These are phyloP conservation scores for Adansonia gregorii DNA, from an alignment of 441 rosid species.

Conservation along the genomic window DNA sequence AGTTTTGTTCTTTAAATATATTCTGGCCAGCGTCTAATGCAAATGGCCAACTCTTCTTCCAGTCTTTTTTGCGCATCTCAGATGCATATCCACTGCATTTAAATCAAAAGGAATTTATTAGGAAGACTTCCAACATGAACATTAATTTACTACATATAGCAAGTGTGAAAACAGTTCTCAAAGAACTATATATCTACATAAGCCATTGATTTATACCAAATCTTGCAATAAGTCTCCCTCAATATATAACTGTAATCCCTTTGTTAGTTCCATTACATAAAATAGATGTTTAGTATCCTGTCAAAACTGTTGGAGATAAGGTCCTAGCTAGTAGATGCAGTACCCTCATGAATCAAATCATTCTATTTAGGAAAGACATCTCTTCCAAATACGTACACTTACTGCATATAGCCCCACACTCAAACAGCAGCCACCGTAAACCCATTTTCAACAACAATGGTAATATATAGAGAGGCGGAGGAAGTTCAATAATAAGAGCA, in stretches of 20 bases:
- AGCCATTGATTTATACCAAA: not conserved
- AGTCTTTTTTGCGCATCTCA: slow-evolving; percentile 64
- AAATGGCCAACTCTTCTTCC: slow-evolving; percentile 79
- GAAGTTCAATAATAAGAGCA: slow-evolving; percentile 21
- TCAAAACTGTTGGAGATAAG: not conserved
- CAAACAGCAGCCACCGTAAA: not conserved
- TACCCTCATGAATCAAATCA: not conserved
- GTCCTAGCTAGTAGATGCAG: not conserved
- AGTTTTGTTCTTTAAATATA: slow-evolving; percentile 42
- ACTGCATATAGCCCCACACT: not conserved
- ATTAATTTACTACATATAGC: not conserved
- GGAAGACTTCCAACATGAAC: slow-evolving; percentile 22
- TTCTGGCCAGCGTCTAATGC: slow-evolving; percentile 39
- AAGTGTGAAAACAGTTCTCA: slow-evolving; percentile 6
- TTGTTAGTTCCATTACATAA: not conserved
- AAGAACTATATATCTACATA: not conserved
- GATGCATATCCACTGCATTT: slow-evolving; percentile 81
- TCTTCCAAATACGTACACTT: not conserved
- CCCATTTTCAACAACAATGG: not conserved
- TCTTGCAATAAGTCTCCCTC: not conserved
- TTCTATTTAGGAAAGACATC: not conserved
- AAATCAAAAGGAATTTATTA: slow-evolving; percentile 22
- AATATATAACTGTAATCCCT: slow-evolving; percentile 5
- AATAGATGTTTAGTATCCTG: not conserved
- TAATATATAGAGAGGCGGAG: slow-evolving; percentile 11